These are phyloP conservation scores for Gremmenia infestans DNA, from an alignment of 2,329 filamentous ascomycete genomes.

Conservation along the genomic window DNA sequence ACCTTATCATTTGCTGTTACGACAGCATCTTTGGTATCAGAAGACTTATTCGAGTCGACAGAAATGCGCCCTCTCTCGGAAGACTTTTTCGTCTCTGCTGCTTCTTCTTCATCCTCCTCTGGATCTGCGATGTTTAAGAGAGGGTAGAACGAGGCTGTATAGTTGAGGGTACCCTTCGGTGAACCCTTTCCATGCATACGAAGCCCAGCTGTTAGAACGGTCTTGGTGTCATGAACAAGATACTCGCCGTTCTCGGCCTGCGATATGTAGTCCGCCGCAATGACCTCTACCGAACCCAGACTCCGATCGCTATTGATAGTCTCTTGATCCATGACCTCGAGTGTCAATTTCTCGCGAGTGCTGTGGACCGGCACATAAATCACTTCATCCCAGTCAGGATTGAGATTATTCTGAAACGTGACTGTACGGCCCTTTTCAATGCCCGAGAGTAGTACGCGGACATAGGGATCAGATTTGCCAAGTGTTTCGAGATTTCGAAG, in stretches of 20 bases:
- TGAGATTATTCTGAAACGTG: constrained; percentile 91
- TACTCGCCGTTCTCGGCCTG: constrained; percentile 80
- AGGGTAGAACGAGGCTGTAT: constrained; percentile 85
- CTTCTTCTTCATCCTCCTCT: constrained; percentile 66
- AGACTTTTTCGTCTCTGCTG: constrained; percentile 32
- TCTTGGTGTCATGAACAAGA: constrained; percentile 71
- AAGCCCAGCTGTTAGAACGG: constrained; percentile 60
- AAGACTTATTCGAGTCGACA: constrained; percentile 18
- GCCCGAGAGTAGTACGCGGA: constrained; percentile 80
- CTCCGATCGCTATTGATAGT: constrained; percentile 86
- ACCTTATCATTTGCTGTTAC: constrained; percentile 39
- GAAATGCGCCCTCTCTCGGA: constrained; percentile 24
- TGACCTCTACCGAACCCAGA: constrained; percentile 74
- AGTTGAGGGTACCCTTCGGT: constrained; percentile 75
- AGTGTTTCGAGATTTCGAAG: constrained; percentile 91
- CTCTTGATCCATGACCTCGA: constrained; percentile 97
- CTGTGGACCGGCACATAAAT: constrained; percentile 91
- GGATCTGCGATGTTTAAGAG: constrained; percentile 83
- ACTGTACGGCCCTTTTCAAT: constrained; percentile 89
- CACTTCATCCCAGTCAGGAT: constrained; percentile 93
- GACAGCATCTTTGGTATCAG: constrained; percentile 16
- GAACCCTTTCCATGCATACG: constrained; percentile 67
- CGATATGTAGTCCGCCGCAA: constrained; percentile 70
- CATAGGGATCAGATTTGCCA: constrained; percentile 96
- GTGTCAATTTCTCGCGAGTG: constrained; percentile 70